These are phyloP conservation scores for Parachaetomium inaequale DNA, from an alignment of 495 filamentous ascomycete genomes.

Conservation along the genomic window DNA sequence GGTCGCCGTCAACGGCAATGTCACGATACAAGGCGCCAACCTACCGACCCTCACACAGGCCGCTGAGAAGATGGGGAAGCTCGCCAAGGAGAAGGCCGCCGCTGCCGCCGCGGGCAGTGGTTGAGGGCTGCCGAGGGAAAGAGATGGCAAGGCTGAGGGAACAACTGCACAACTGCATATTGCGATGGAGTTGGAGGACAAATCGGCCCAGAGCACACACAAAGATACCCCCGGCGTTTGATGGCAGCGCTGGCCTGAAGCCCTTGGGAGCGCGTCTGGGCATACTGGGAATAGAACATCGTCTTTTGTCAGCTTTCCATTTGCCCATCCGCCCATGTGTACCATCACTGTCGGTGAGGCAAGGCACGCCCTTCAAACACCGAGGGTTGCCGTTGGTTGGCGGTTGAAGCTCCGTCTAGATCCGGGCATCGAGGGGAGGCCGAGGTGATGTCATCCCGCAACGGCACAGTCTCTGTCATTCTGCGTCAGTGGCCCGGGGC, in stretches of 20 bases:
- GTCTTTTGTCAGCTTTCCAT: no score
- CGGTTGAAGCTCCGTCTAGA: background rate
- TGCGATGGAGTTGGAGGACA: no score
- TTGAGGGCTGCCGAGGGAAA: background rate
- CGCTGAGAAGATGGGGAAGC: slow-evolving; percentile 28
- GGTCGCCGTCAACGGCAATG: slow-evolving; percentile 61
- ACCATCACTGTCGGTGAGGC: background rate
- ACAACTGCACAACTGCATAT: no score
- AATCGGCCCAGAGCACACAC: no score
- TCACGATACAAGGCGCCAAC: slow-evolving; percentile 32
- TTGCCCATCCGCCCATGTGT: no score
- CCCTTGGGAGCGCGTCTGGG: no score
- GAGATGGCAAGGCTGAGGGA: background rate
- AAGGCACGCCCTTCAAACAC: no score
- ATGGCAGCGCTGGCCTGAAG: no score
- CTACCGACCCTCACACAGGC: slow-evolving; percentile 21
- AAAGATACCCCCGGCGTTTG: no score
- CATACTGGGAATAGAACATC: no score
- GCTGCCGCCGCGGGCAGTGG: slow-evolving; percentile 21
- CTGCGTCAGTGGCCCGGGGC: background rate
- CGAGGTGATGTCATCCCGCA: background rate
- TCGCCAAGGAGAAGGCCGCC: slow-evolving; percentile 32
- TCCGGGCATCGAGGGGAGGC: background rate
- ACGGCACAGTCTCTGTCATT: background rate
- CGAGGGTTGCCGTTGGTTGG: background rate